Evolutionary conservation across 2,329 filamentous ascomycete genomes (phyloP).

Genomic region (Sporothrix pseudoabietina): DNA sequence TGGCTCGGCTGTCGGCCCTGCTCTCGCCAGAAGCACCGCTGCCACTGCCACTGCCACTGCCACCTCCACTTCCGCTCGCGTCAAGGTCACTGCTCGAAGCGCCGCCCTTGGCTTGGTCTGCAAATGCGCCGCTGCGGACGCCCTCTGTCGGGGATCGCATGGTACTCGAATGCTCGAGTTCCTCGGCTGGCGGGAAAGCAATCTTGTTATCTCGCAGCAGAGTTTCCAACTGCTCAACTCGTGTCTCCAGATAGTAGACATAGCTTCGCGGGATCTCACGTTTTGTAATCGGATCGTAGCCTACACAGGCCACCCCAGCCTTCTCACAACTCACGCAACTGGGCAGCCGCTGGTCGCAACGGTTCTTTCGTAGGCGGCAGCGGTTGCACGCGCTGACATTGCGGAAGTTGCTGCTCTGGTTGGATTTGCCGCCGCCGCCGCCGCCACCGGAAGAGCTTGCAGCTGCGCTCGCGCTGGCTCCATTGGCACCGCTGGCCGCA

Average conservation of each 20-base stretch:
- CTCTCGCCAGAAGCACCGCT: neutral
- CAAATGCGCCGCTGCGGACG: constrained; percentile 29
- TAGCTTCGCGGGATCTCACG: constrained; percentile 93
- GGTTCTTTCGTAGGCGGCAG: constrained; percentile 88
- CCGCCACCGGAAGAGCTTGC: constrained; percentile 37
- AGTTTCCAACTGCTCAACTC: constrained; percentile 79
- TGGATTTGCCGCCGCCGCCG: constrained; percentile 48
- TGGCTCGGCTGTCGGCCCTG: neutral
- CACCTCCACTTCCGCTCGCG: neutral
- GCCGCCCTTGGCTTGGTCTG: constrained; percentile 42
- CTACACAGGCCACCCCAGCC: constrained; percentile 86
- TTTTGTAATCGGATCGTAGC: constrained; percentile 96
- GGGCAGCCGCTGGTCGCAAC: constrained; percentile 90
- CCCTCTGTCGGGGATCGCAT: constrained; percentile 27
- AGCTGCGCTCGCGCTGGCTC: constrained; percentile 40
- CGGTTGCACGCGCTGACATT: constrained; percentile 95
- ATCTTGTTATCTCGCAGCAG: constrained; percentile 71
- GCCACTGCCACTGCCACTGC: neutral
- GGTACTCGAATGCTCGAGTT: constrained; percentile 59
- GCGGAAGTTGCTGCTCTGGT: constrained; percentile 69
- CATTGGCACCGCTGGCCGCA: constrained; percentile 19
- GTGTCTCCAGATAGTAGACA: constrained; percentile 89
- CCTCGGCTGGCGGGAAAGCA: constrained; percentile 68
- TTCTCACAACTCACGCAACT: constrained; percentile 92
- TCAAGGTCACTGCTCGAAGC: neutral